A percentile compares a stretch with the other conserved stretches of the same genome.
phyloP scores from a whole-genome alignment of 75 land plant species.

The Picea glauca region DNA sequence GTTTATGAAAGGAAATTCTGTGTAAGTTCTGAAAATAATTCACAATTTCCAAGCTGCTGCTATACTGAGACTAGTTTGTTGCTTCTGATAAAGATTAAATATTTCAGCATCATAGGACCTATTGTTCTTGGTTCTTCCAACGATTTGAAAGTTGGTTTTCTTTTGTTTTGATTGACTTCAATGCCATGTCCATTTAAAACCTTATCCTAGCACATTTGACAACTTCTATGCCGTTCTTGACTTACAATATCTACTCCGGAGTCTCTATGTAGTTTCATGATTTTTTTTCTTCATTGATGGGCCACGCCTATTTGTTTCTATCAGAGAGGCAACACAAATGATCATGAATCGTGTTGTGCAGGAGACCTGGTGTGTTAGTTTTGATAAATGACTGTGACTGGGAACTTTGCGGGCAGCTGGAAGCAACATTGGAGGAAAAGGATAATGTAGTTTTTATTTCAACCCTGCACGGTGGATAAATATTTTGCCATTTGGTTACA shows the following conservation, averaged over 20 bases:
- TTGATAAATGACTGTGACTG: constrained; percentile 95
- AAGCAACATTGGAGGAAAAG: constrained; percentile 75
- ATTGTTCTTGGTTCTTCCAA: background rate
- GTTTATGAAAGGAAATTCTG: constrained; percentile 93
- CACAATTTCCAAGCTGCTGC: background rate
- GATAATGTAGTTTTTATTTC: constrained; percentile 90
- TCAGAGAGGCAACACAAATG: background rate
- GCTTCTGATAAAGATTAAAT: background rate
- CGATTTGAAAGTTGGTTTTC: background rate
- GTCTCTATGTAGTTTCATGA: background rate
- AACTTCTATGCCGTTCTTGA: background rate
- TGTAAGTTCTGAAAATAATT: constrained; percentile 48
- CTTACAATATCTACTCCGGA: background rate
- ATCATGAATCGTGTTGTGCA: constrained; percentile 26
- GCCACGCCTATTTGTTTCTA: background rate
- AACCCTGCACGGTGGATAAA: constrained; percentile 89
- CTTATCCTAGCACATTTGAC: background rate
- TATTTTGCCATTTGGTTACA: background rate
- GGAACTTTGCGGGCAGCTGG: constrained; percentile 87
- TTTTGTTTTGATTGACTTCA: background rate
- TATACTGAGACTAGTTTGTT: background rate
- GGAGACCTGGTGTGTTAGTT: constrained; percentile 94
- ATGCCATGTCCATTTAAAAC: background rate
- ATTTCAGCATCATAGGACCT: background rate
- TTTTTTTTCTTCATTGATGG: background rate